These are phyloP conservation scores for Cynanchum wilfordii DNA, from an alignment of 257 asterid species.

Conservation along the genomic window DNA sequence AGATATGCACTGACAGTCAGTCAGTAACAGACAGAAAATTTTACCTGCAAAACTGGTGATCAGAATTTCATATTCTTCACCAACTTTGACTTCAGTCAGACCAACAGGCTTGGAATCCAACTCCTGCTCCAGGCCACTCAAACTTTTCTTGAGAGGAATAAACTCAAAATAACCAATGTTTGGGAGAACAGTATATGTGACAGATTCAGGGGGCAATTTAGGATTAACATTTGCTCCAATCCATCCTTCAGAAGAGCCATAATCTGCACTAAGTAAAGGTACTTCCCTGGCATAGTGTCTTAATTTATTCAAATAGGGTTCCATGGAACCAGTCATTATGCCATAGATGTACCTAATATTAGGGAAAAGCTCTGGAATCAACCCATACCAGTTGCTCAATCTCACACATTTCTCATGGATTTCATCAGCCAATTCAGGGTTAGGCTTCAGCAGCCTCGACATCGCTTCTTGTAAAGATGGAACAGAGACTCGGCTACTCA, in stretches of 20 bases:
- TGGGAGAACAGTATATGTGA: slow-evolving; percentile 77
- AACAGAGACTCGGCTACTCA: slow-evolving; percentile 54
- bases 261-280: slow-evolving; percentile 81
- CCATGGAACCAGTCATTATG: slow-evolving; percentile 98
- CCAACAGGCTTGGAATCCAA: slow-evolving; percentile 42
- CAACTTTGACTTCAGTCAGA: slow-evolving; percentile 64
- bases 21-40: not conserved
- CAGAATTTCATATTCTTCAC: slow-evolving; percentile 72
- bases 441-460: slow-evolving; percentile 50
- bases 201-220: slow-evolving; percentile 58
- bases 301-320: slow-evolving; percentile 70
- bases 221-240: slow-evolving; percentile 81
- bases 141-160: slow-evolving; percentile 46
- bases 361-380: slow-evolving; percentile 69
- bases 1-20: not conserved
- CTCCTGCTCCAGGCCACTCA: slow-evolving; percentile 25
- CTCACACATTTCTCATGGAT: slow-evolving; percentile 42
- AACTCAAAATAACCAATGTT: slow-evolving; percentile 83
- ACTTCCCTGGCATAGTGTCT: slow-evolving; percentile 82
- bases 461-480: slow-evolving; percentile 66
- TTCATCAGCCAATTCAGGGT: slow-evolving; percentile 58
- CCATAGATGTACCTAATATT: slow-evolving; percentile 69
- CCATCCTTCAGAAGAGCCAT: slow-evolving; percentile 98
- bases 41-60: slow-evolving; percentile 82
- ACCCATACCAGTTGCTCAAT: slow-evolving; percentile 70